Conservation (phyloP, 306 rosid genomes). For the Betula pendula region DNA sequence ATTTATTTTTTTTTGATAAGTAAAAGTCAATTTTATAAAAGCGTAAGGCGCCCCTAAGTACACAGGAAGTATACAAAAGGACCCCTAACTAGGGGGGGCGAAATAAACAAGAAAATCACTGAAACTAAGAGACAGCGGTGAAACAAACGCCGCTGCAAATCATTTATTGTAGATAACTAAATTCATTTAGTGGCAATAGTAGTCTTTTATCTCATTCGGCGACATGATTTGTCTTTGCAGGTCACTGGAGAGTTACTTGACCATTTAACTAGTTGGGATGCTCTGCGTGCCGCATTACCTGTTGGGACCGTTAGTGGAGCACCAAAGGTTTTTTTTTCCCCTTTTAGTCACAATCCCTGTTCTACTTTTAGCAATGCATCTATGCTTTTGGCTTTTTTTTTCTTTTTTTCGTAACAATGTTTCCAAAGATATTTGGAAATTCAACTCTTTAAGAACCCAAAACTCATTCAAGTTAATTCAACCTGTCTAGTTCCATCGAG, state of each 20-base stretch:
- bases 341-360: not conserved
- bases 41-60: too few species aligned
- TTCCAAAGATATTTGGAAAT: not conserved
- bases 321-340: slow-evolving; percentile 63
- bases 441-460: not conserved
- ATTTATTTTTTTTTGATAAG: too few species aligned
- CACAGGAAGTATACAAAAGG: too few species aligned
- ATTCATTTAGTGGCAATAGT: not conserved
- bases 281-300: slow-evolving; percentile 81
- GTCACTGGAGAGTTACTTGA: slow-evolving; percentile 87
- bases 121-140: too few species aligned
- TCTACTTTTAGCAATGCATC: not conserved
- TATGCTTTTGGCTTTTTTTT: not conserved
- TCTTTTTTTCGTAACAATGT: not conserved
- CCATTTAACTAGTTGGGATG: slow-evolving; percentile 87
- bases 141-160: too few species aligned
- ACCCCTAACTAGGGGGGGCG: too few species aligned
- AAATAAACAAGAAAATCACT: too few species aligned
- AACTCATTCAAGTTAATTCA: not conserved
- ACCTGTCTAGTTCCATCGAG: not conserved
- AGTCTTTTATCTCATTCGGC: slow-evolving; percentile 1
- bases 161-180: not conserved
- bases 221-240: slow-evolving; percentile 43
- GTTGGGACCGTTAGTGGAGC: slow-evolving; percentile 99
- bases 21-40: too few species aligned